phyloP scores from a whole-genome alignment of 805 yeast species.

The Hanseniaspora thailandica region DNA sequence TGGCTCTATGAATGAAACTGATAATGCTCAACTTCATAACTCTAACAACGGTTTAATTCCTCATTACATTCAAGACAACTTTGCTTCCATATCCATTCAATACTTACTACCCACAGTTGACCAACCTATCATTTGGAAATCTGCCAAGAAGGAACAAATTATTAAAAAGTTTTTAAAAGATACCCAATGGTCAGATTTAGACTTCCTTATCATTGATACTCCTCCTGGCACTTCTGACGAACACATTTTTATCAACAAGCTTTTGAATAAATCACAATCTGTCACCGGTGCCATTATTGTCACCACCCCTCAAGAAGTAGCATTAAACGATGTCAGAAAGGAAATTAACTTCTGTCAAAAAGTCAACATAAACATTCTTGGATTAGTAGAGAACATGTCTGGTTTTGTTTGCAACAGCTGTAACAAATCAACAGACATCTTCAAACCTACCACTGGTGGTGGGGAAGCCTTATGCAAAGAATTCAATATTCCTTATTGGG shows the following conservation, averaged over 20 bases:
- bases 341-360: constrained; percentile 90
- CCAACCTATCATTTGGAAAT: constrained; percentile 94
- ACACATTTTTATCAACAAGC: constrained; percentile 79
- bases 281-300: constrained; percentile 91
- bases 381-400: constrained; percentile 93
- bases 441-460: constrained; percentile 95
- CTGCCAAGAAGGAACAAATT: constrained; percentile 85
- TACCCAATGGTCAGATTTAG: constrained; percentile 86
- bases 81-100: constrained; percentile 91
- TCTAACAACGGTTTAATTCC: constrained; percentile 95
- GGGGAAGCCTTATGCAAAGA: constrained; percentile 78
- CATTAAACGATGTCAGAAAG: constrained; percentile 84
- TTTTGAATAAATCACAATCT: constrained; percentile 68
- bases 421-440: constrained; percentile 77
- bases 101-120: constrained; percentile 89
- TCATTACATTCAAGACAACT: constrained; percentile 84
- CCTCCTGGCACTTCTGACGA: constrained; percentile 99
- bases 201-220: constrained; percentile 82
- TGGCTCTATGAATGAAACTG: constrained; percentile 45
- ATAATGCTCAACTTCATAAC: constrained; percentile 72
- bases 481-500: constrained; percentile 63
- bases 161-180: constrained; percentile 89
- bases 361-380: constrained; percentile 75
- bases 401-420: constrained; percentile 97
- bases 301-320: constrained; percentile 97